Percentiles rank a stretch among this genome's conserved stretches.
Evolutionary conservation across 2,329 filamentous ascomycete genomes (phyloP).

Genomic region (Venturia nashicola): DNA sequence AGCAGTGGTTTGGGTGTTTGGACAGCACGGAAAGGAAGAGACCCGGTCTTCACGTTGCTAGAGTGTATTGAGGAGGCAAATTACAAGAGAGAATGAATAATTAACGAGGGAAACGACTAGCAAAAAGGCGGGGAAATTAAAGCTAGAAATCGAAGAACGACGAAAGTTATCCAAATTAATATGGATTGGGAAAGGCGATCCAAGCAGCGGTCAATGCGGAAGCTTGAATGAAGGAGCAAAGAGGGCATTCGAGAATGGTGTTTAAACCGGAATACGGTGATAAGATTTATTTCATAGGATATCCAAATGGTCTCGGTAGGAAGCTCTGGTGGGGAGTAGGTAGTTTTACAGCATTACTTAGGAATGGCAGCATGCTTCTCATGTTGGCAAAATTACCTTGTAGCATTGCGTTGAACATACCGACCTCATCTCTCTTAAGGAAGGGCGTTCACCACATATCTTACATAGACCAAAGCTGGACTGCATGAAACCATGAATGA

Average conservation of each 20-base stretch:
- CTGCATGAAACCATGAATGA: no score
- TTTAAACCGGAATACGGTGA: background rate
- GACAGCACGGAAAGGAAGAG: background rate
- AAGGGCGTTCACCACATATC: no score
- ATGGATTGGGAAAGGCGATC: background rate
- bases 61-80: background rate
- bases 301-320: background rate
- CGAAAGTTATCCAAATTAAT: background rate
- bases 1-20: slow-evolving; percentile 2
- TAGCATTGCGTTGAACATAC: no score
- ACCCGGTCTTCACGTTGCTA: background rate
- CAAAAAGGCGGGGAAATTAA: no score
- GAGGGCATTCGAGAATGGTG: background rate
- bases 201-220: background rate
- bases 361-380: no score
- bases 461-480: no score
- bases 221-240: background rate
- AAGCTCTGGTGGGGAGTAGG: background rate
- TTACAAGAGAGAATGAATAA: no score
- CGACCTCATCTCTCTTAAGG: no score
- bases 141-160: no score
- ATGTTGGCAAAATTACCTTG: no score
- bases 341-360: background rate
- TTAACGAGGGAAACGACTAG: no score
- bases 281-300: background rate